Base-by-base conservation (phyloP, 2,329 filamentous ascomycete species). In the Xylariaceae sp. region DNA sequence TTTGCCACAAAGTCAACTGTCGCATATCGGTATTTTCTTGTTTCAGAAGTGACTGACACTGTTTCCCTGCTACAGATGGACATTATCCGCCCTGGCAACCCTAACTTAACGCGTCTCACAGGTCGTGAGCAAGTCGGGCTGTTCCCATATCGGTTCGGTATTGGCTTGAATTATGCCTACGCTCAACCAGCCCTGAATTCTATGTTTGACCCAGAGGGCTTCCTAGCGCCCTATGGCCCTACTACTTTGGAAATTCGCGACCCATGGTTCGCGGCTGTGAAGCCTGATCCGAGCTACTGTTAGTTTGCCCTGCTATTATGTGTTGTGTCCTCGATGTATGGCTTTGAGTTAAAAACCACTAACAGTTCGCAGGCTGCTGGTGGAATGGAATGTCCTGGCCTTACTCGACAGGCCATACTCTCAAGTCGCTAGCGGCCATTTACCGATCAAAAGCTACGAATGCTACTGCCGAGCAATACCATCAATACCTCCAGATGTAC, bases 301-400 rank as follows among this genome's bases (percentile, higher is more conserved):
- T 60, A 42, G 58, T 21, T 4, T 4, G 3, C 20, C n/a, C 15
- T 6, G 1, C 21, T 52, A 15, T 20, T 29, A 29, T 9, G 1
- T 21, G 10, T 33, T 3, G 13, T 44, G 3, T 18, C 9, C 13
- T 35, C 16, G 6, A 5, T 5, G 7, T 15, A 26, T 15, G 9
- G 10, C 6, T 6, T 13, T 8, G 29, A 33, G 32, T 32, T n/a
- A 26, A 8, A 45, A 20, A n/a, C 20, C 6, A 42, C 48, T 60
- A 24, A 63, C 46, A 53, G 6, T 23, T 63, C 58, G 30, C 65
- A 69, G 67, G 74, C 50, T 77, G 74, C 55, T 70, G 68, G 46
- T 78, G 75, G 75, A 69, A 77, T 48, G 75, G 75, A 1, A 73
- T 73, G 56, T 74, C 71, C n/a, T 78, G 75, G 75, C 75, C 75